A percentile compares a stretch with the other conserved stretches of the same genome.
These are phyloP conservation scores for Plectosphaerella plurivora DNA, from an alignment of 2,329 filamentous ascomycete species.

Conservation along the genomic window DNA sequence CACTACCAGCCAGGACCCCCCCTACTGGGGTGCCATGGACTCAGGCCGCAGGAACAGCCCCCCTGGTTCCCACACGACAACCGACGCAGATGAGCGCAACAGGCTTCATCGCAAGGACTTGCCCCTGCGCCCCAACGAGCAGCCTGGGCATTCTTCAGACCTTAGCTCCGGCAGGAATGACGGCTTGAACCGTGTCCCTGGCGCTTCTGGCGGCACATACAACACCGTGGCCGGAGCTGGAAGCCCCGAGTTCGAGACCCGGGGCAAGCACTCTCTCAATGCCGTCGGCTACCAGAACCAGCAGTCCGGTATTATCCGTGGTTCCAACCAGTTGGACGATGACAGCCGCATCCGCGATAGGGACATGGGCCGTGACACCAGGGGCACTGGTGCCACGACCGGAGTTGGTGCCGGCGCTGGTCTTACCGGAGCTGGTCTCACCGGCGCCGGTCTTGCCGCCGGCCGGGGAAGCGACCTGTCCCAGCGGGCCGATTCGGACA, in stretches of 20 bases:
- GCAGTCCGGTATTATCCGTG: neutral
- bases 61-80: neutral
- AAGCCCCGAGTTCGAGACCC: conserved; percentile 2
- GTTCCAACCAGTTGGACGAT: neutral
- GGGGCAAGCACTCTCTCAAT: conserved; percentile 4
- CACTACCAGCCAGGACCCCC: neutral
- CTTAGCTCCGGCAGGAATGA: neutral
- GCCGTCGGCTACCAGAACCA: conserved; percentile 1
- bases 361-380: conserved; percentile 10
- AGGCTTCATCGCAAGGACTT: conserved; percentile 4
- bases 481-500: neutral
- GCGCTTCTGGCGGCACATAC: conserved; percentile 5
- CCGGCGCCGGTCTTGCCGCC: neutral
- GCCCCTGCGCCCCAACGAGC: conserved; percentile 8
- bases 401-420: neutral
- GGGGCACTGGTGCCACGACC: neutral
- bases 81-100: neutral
- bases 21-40: conserved; percentile 9
- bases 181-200: conserved; percentile 1
- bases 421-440: neutral
- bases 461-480: neutral
- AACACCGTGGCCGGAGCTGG: conserved; percentile 4
- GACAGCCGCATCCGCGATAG: conserved; percentile 9
- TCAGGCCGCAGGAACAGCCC: conserved; percentile 1
- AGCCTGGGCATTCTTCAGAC: neutral